Evolutionary conservation across 2,329 filamentous ascomycete genomes (phyloP), one percentile per base, ranked within the genome.

Genomic region (Biscogniauxia marginata): DNA sequence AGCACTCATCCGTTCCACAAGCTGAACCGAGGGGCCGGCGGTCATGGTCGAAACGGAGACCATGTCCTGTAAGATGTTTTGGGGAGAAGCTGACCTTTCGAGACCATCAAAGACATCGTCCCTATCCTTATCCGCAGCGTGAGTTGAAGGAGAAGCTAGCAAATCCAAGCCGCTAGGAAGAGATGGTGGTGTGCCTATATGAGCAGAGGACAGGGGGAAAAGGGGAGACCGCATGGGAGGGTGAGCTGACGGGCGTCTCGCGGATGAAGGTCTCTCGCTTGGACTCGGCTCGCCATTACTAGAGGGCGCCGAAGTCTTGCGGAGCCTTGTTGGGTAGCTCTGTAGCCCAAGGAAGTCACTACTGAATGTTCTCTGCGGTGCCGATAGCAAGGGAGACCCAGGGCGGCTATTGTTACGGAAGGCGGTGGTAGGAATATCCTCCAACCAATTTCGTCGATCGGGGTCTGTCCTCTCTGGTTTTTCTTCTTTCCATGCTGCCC

Each of bases 1-100:
- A 2, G 93, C 91, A 68, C 90, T 96, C 91, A 99, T 96, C 52
- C 93, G 85, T 75, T 98, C 95, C 16, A 99, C 93, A 0, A 99
- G 84, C 74, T 98, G 93, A 1, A 99, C 93, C 0, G 89, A 93
- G 0, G 95, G 95, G 0, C 95, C 95, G 0, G 93, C 93, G 0
- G 88, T 93, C 7, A 91, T 89, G 0, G 93, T 97, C 0, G 92
- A 96, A 6, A 91, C 90, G 1, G 91, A 96, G 24, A 95, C 84
- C 77, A 96, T 89, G 67, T 96, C 93, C 64, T 92, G 89, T 57
- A 90, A 83, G 6, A 88, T 85, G 56, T 87, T 86, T 43, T 85
- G 85, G 1, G 87, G 87, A 3, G 85, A 88, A 0, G 80, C 81
- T 2, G 79, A 76, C 16, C 75, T 79, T 49, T 84, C 82, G 21